Evolutionary conservation across 441 rosid genomes (phyloP), one percentile per base, ranked within the genome.

Genomic region (Jatropha podagrica): DNA sequence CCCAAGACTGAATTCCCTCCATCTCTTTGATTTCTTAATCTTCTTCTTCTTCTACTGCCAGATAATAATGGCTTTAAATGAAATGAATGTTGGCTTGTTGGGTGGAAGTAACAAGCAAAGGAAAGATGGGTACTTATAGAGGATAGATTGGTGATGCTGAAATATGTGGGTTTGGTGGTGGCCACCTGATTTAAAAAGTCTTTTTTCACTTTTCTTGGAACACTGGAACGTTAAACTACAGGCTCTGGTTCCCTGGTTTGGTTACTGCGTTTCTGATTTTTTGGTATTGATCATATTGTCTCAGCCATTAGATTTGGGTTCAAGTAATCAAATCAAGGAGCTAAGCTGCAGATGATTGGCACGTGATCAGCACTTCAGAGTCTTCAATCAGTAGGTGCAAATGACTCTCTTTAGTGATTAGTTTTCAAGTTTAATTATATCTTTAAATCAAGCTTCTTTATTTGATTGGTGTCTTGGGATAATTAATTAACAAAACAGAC

Each of bases 1-100:
- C 81, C 90, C 91, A 87, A 2, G 89, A 80, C 54, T 83, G 88
- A 79, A 87, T 60, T 9, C 85, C 85, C 18, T 61, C 65, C 65
- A 61, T 61, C 18, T 61, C 32, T 38, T 61, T 13, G 40, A 8
- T 9, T 59, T 20, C 63, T 59, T 59, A 3, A 2, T 14, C 17
- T 51, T 42, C 46, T 42, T 42, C 46, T 42, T 56, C 13, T 51
- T 14, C 61, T 56, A n/a, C 61, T 54, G 14, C 18, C 5, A 14
- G 12, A 51, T 14, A 14, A 14, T 14, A 7, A 56, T 5, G 13
- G 2, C 23, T 56, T 32, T 32, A 1, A 32, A 2, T 1, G 11
- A 55, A 7, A 55, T 59, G 63, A 20, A 5, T 17, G 6, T 7
- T 13, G 6, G 56, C 4, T 14, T 10, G 9, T 1, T 60, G 40